Percentiles rank a stretch among this genome's conserved stretches.
These are phyloP conservation scores for Balansia obtecta DNA, from an alignment of 2,329 filamentous ascomycete species.

Conservation along the genomic window DNA sequence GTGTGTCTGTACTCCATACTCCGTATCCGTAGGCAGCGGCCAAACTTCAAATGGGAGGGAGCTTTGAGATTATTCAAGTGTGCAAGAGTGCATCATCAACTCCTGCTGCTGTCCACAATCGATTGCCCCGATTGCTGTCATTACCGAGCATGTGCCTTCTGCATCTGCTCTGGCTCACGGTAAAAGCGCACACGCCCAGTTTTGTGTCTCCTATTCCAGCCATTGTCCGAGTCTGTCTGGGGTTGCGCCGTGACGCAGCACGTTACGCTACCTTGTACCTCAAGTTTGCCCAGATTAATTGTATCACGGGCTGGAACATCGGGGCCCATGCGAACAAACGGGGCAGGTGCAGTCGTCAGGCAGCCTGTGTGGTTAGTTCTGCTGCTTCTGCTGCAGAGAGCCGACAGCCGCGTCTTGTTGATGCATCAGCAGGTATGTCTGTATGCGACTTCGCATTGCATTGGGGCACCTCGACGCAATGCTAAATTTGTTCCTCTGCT, in stretches of 20 bases:
- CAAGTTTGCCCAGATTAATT: background rate
- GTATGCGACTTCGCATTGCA: background rate
- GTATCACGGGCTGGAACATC: background rate
- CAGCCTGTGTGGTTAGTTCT: too few relatives aligned
- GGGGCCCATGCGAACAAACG: background rate
- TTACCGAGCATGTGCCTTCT: background rate
- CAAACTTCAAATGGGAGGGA: background rate
- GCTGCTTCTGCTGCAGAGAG: background rate
- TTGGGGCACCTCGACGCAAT: background rate
- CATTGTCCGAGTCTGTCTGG: background rate
- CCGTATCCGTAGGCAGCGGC: too few relatives aligned
- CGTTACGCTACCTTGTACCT: background rate
- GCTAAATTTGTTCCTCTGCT: background rate
- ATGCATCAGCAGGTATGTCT: background rate
- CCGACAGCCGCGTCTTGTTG: background rate
- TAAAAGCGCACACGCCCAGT: background rate
- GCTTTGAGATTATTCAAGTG: background rate
- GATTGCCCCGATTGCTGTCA: too few relatives aligned
- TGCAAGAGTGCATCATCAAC: too few relatives aligned
- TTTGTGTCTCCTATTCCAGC: background rate
- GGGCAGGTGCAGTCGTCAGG: background rate
- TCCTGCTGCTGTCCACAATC: too few relatives aligned
- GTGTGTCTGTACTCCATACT: too few relatives aligned
- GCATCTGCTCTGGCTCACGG: background rate
- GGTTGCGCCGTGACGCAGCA: background rate